Conservation (phyloP, 345 rosid species). For the Turnera subulata region DNA sequence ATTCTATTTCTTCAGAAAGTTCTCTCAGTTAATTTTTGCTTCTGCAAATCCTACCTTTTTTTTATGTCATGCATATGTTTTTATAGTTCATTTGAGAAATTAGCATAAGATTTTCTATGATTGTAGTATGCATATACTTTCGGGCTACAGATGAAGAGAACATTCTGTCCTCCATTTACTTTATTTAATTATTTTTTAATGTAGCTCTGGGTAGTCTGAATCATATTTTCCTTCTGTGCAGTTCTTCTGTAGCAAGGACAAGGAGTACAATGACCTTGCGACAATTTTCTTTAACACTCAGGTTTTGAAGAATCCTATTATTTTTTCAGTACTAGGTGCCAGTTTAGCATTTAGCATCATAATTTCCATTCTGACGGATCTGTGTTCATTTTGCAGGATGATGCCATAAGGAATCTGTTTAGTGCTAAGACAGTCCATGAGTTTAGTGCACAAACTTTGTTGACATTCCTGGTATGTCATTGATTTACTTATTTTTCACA, state of each 20-base stretch:
- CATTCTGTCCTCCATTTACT: background rate
- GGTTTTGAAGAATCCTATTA: conserved; percentile 35
- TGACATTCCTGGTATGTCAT: conserved; percentile 78
- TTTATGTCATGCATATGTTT: too few relatives aligned
- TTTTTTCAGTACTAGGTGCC: background rate
- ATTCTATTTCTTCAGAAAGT: too few relatives aligned
- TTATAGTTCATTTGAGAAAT: too few relatives aligned
- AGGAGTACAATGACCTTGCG: conserved; percentile 94
- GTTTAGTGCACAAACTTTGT: conserved; percentile 85
- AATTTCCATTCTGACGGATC: conserved; percentile 3
- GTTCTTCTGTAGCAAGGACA: conserved; percentile 82
- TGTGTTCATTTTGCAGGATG: conserved; percentile 56
- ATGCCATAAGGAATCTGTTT: conserved; percentile 96
- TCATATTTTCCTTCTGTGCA: conserved; percentile 29
- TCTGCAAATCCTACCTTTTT: too few relatives aligned
- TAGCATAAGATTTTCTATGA: too few relatives aligned
- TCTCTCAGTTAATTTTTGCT: too few relatives aligned
- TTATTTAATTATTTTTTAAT: background rate
- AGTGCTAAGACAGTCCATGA: conserved; percentile 98
- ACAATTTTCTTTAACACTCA: conserved; percentile 98
- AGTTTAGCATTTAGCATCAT: background rate
- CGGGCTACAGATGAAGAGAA: background rate
- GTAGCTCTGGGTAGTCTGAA: background rate
- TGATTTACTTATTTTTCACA: too few relatives aligned
- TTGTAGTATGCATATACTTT: too few relatives aligned